Conservation (phyloP, 2,329 filamentous ascomycete species). For the Fusarium anguioides region DNA sequence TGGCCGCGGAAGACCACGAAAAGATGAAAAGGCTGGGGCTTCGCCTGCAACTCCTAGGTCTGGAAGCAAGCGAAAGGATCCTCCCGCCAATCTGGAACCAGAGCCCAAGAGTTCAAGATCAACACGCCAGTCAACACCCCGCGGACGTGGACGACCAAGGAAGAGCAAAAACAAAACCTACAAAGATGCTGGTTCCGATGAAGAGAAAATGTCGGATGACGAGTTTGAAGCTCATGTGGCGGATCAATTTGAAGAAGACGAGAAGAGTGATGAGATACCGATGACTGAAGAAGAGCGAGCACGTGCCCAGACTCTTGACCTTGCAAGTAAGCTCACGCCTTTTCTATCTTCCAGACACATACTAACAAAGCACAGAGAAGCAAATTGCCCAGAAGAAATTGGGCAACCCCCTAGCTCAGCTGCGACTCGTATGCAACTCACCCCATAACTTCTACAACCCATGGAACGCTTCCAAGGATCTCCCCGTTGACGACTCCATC, state of each 20-base stretch:
- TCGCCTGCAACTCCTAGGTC: constrained; percentile 35
- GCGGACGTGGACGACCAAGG: constrained; percentile 63
- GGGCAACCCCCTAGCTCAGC: constrained; percentile 91
- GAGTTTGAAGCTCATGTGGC: constrained; percentile 85
- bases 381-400: constrained; percentile 93
- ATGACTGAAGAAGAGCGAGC: constrained; percentile 70
- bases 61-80: constrained; percentile 49
- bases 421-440: constrained; percentile 90
- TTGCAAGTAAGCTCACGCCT: constrained; percentile 72
- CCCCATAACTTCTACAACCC: constrained; percentile 98
- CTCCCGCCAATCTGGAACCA: constrained; percentile 48
- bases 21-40: constrained; percentile 16
- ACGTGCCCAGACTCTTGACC: constrained; percentile 73
- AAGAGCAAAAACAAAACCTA: no score
- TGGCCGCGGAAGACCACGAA: constrained; percentile 38
- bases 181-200: constrained; percentile 67
- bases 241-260: constrained; percentile 63
- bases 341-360: background rate
- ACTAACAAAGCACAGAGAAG: constrained; percentile 65
- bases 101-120: constrained; percentile 77
- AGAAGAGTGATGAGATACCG: constrained; percentile 43
- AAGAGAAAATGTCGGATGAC: constrained; percentile 78
- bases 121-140: constrained; percentile 79
- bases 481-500: constrained; percentile 79
- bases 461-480: constrained; percentile 71